Evolutionary conservation across 306 rosid species (phyloP), one percentile per base, ranked within the genome.

Genomic region (Quercus parvula): DNA sequence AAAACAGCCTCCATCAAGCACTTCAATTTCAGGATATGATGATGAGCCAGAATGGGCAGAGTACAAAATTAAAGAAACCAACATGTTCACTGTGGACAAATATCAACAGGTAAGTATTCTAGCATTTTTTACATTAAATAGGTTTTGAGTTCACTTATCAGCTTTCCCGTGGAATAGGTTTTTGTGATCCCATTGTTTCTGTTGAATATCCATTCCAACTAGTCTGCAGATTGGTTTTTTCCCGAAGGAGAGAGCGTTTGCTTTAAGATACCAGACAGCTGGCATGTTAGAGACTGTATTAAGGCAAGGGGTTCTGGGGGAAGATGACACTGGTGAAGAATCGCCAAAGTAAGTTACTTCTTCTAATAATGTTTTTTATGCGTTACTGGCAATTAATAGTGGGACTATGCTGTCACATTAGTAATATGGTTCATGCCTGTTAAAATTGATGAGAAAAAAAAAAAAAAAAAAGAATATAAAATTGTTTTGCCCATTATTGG

Each of bases 151-250:
- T n/a, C 30, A 19, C 56, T 75, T 22, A 25, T 75, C 27, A 24
- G 73, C 44, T 28, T 9, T 76, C 70, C 27, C 10, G 19, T 77
- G 35, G 63, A 61, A 61, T 62, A 69, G 74, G 72, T 81, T 62
- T 71, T 78, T 71, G 69, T 64, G 67, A 76, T 85, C 81, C 71
- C 77, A 46, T 83, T 82, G 84, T 86, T 86, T 88, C 78, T 84
- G 87, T 85, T 88, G 87, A 91, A 84, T 86, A 86, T 86, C 88
- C 77, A 84, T 85, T 71, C 77, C 81, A 85, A 84, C 73, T 95
- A 95, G 99, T 81, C 87, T 95, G 93, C 99, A 95, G 98, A 85
- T 95, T 81, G 97, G 99, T 70, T 90, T 89, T 85, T 95, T 93
- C 78, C 92, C 98, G 77, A 82, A 89, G 11, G 96, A 90, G 87